Conservation (phyloP, 257 asterid species). For the Phtheirospermum japonicum region DNA sequence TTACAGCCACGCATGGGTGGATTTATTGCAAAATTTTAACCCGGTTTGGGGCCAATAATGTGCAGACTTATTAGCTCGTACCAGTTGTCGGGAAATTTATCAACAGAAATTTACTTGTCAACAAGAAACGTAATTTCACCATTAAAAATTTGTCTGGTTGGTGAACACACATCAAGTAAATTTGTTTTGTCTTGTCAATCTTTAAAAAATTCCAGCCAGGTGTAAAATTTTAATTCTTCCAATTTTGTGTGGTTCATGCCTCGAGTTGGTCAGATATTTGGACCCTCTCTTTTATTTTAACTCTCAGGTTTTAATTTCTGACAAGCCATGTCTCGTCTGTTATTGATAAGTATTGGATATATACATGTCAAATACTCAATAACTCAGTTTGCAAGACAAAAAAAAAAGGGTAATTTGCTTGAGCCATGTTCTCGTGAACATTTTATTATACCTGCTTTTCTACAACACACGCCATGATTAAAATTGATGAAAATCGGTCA, state of each 20-base stretch:
- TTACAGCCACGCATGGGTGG: no score
- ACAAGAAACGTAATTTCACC: conserved; percentile 25
- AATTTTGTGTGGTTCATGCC: neutral
- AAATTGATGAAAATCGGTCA: no score
- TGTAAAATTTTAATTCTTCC: neutral
- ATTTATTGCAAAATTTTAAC: conserved; percentile 29
- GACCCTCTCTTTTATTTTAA: neutral
- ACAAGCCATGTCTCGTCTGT: neutral
- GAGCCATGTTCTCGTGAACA: no score
- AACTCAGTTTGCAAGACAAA: no score
- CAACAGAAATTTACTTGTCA: conserved; percentile 10
- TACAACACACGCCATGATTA: no score
- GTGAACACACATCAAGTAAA: conserved; percentile 19
- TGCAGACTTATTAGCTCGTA: conserved; percentile 16
- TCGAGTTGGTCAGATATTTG: neutral
- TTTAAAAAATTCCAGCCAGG: neutral
- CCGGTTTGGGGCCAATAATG: no score
- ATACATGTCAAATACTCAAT: no score
- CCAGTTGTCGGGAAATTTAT: conserved; percentile 30
- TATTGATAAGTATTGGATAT: neutral
- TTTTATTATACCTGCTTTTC: no score
- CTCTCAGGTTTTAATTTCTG: neutral
- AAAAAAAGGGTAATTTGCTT: no score
- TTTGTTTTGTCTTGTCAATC: neutral
- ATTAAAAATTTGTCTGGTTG: conserved; percentile 25